phyloP scores from a whole-genome alignment of 1,139 yeast genomes.

The Taiozyma sp. region DNA sequence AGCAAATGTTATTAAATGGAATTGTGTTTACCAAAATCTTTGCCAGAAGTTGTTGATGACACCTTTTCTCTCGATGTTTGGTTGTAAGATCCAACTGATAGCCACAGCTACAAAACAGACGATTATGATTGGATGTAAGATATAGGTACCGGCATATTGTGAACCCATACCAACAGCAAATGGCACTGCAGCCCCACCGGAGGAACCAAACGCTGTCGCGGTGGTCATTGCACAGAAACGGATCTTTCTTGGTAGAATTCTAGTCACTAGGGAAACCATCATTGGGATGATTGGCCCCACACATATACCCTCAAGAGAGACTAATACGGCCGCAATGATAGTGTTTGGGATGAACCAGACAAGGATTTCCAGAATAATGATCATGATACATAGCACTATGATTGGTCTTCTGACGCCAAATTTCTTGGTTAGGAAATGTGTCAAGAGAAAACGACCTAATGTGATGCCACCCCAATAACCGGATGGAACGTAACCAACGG shows the following conservation, averaged over 20 bases:
- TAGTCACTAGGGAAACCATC: slow-evolving; percentile 41
- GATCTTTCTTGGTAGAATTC: slow-evolving; percentile 47
- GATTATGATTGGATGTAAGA: slow-evolving; percentile 47
- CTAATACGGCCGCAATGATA: slow-evolving; percentile 39
- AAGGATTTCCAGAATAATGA: slow-evolving; percentile 36
- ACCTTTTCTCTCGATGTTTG: slow-evolving; percentile 31
- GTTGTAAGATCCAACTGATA: slow-evolving; percentile 40
- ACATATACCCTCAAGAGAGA: slow-evolving; percentile 41
- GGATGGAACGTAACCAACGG: slow-evolving; percentile 60
- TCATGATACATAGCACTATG: slow-evolving; percentile 28
- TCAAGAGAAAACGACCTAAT: slow-evolving; percentile 43
- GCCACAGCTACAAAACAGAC: slow-evolving; percentile 35
- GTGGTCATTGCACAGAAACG: slow-evolving; percentile 48
- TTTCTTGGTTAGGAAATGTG: slow-evolving; percentile 27
- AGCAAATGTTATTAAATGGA: slow-evolving; percentile 3
- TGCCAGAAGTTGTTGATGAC: slow-evolving; percentile 16
- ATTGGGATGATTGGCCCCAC: slow-evolving; percentile 54
- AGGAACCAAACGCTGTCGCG: slow-evolving; percentile 53
- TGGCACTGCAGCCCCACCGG: slow-evolving; percentile 57
- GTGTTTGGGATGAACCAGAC: slow-evolving; percentile 42
- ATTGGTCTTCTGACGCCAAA: slow-evolving; percentile 46
- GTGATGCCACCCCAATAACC: slow-evolving; percentile 74
- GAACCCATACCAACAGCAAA: slow-evolving; percentile 49
- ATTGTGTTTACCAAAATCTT: slow-evolving; percentile 13
- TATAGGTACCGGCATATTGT: slow-evolving; percentile 44